Evolutionary conservation across 768 basidiomycete species (phyloP).

Genomic region (Flagelloscypha sp.): DNA sequence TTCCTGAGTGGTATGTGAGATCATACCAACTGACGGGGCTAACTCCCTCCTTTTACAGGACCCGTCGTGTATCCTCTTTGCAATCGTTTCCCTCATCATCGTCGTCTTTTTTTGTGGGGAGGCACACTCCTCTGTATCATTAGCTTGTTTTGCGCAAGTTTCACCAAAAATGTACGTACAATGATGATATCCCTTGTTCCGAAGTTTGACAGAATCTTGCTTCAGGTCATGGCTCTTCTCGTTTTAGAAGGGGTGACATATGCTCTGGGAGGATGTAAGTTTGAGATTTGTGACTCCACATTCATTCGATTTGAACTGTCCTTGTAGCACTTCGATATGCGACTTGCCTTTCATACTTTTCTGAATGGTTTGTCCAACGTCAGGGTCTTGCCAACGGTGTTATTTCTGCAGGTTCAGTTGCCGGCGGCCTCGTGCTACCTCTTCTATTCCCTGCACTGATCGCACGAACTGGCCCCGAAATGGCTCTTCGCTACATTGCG

Average conservation of each 20-base stretch:
- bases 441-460: conserved; percentile 20
- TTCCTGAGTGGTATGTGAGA: conserved; percentile 19
- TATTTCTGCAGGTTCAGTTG: conserved; percentile 20
- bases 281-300: background rate
- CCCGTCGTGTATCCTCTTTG: conserved; percentile 18
- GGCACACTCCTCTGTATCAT: conserved; percentile 15
- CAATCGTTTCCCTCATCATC: conserved; percentile 15
- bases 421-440: conserved; percentile 21
- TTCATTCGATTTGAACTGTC: background rate
- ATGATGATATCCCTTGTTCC: background rate
- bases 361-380: conserved; percentile 24
- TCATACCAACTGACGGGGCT: background rate
- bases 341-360: conserved; percentile 20
- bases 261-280: conserved; percentile 19
- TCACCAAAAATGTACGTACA: conserved; percentile 14
- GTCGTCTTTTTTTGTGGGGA: conserved; percentile 15
- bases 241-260: conserved; percentile 22
- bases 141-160: conserved; percentile 21
- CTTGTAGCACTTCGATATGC: conserved; percentile 15
- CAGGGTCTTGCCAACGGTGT: conserved; percentile 24
- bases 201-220: background rate
- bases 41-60: conserved; percentile 7
- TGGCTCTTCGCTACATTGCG: conserved; percentile 18
- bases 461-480: conserved; percentile 12
- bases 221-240: conserved; percentile 17